Evolutionary conservation across 2,329 filamentous ascomycete genomes (phyloP).

Genomic region (Xylaria sp.): DNA sequence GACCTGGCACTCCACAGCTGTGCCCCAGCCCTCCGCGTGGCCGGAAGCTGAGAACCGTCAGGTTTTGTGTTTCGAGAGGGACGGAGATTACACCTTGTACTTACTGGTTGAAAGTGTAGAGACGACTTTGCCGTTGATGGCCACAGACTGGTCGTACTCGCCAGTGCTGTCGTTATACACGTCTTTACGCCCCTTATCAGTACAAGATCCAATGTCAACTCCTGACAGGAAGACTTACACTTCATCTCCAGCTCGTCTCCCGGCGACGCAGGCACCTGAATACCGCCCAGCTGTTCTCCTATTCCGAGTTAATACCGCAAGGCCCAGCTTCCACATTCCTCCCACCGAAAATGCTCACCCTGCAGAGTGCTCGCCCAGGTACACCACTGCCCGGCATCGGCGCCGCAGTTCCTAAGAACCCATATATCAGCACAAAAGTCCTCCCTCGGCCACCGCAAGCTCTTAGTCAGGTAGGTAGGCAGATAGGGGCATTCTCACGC

Average conservation of each 20-base stretch:
- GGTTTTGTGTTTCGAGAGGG: not conserved
- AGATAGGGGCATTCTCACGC: constrained; percentile 28
- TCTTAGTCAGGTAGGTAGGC: too few species aligned
- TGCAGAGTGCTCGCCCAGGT: constrained; percentile 38
- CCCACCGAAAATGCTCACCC: constrained; percentile 1
- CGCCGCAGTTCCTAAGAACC: constrained; percentile 36
- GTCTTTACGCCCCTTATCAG: constrained; percentile 21
- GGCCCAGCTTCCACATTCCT: not conserved
- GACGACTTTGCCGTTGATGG: constrained; percentile 34
- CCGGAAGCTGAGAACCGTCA: constrained; percentile 26
- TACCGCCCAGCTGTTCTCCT: constrained; percentile 34
- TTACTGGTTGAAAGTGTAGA: constrained; percentile 35
- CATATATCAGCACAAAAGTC: not conserved
- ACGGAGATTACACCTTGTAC: not conserved
- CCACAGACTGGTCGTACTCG: constrained; percentile 36
- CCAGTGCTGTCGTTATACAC: constrained; percentile 36
- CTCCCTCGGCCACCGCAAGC: constrained; percentile 4
- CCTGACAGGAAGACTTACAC: constrained; percentile 22
- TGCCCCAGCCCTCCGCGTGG: constrained; percentile 37
- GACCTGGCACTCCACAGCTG: constrained; percentile 38
- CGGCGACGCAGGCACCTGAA: constrained; percentile 31
- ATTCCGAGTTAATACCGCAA: not conserved
- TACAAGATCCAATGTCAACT: not conserved
- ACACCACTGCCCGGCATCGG: constrained; percentile 36
- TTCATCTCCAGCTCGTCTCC: constrained; percentile 34